Percentiles rank a stretch among this genome's conserved stretches.
Conservation (phyloP, 805 yeast species). For the Barnettozyma populi region DNA sequence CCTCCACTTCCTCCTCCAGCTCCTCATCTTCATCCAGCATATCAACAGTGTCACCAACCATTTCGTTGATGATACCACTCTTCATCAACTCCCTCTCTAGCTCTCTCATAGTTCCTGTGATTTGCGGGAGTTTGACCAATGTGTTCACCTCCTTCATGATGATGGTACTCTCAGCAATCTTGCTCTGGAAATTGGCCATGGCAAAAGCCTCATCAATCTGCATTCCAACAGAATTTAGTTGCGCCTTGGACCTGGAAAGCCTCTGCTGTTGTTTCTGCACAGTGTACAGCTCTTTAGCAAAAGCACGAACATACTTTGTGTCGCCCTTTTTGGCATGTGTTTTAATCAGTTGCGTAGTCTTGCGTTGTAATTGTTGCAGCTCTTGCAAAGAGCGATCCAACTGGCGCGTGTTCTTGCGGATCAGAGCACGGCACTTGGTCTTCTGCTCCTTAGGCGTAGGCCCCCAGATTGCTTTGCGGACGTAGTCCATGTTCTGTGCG, state of each 20-base stretch:
- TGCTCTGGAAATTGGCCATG: conserved; percentile 73
- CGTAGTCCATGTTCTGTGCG: conserved; percentile 60
- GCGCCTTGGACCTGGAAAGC: conserved; percentile 76
- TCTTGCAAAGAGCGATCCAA: conserved; percentile 62
- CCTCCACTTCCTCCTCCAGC: conserved; percentile 61
- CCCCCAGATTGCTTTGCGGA: conserved; percentile 89
- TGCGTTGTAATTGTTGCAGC: conserved; percentile 60
- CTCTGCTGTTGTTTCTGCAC: conserved; percentile 70
- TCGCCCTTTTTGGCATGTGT: conserved; percentile 75
- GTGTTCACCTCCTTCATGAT: conserved; percentile 87
- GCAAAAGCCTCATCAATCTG: conserved; percentile 90
- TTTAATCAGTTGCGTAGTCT: conserved; percentile 73
- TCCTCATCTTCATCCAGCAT: conserved; percentile 58
- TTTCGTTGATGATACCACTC: conserved; percentile 84
- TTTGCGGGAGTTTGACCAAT: conserved; percentile 71
- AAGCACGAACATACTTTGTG: conserved; percentile 63
- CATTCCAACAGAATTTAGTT: conserved; percentile 79
- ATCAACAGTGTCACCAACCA: conserved; percentile 90
- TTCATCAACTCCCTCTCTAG: conserved; percentile 82
- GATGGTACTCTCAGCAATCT: conserved; percentile 69
- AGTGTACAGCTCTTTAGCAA: conserved; percentile 76
- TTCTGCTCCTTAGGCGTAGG: conserved; percentile 92
- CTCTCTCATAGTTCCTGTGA: conserved; percentile 78
- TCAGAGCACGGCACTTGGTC: conserved; percentile 67
- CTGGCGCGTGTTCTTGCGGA: conserved; percentile 81